These are phyloP conservation scores for Trichosporon faecale DNA, from an alignment of 1,284 basidiomycete species.

Conservation along the genomic window DNA sequence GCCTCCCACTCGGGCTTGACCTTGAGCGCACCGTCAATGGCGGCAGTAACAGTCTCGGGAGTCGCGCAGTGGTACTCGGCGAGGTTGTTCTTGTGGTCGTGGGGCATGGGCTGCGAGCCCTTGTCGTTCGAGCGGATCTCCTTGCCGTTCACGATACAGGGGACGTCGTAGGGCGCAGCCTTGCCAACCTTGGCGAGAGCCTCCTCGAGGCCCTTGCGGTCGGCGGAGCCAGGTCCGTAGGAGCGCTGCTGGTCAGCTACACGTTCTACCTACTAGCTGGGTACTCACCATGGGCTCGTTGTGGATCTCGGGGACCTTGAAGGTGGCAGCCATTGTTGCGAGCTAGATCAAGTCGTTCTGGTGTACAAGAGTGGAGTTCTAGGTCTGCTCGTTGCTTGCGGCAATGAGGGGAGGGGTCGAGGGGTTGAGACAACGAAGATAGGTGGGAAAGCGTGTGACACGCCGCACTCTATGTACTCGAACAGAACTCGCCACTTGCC, in stretches of 20 bases:
- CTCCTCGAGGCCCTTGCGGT: constrained; percentile 71
- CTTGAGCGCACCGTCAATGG: constrained; percentile 83
- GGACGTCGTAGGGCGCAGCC: constrained; percentile 82
- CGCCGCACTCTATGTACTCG: constrained; percentile 6
- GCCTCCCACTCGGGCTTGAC: constrained; percentile 88
- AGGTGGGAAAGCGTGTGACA: background rate
- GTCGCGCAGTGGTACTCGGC: constrained; percentile 89
- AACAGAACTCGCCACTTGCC: background rate
- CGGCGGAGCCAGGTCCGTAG: constrained; percentile 76
- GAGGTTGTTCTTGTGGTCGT: constrained; percentile 74
- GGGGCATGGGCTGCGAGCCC: constrained; percentile 75
- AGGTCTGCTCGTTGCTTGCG: background rate
- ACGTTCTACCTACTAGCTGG: background rate
- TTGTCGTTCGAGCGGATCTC: constrained; percentile 81
- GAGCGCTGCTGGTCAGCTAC: constrained; percentile 49
- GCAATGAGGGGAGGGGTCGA: background rate
- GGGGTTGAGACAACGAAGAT: background rate
- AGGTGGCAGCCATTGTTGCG: constrained; percentile 59
- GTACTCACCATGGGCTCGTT: constrained; percentile 85
- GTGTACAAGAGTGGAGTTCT: background rate
- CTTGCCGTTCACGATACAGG: constrained; percentile 87
- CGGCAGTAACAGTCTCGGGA: constrained; percentile 66
- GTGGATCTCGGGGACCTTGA: constrained; percentile 74
- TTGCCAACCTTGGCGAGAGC: constrained; percentile 78
- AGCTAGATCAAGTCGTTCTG: background rate